Evolutionary conservation across 495 filamentous ascomycete genomes (phyloP), one percentile per base, ranked within the genome.

Genomic region (Neurospora discreta): DNA sequence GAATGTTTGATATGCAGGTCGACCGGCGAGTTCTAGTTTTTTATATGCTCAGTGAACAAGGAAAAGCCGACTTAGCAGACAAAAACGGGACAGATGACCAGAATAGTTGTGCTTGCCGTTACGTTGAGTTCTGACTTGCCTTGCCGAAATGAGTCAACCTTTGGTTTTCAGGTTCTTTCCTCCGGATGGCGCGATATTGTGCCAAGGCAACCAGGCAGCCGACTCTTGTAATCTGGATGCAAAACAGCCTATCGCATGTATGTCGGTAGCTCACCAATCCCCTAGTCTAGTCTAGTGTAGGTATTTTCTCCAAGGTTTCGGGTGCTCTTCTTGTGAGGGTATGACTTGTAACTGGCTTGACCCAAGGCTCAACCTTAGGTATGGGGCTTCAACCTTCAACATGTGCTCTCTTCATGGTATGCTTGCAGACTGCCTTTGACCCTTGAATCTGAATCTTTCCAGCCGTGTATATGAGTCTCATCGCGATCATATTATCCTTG

Each of bases 231-330:
- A 71, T 23, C 43, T 71, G 69, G n/a, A n/a, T n/a, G n/a, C n/a
- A n/a, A 71, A 71, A 71, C 69, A 70, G 69, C 23, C 26, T 39
- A 33, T 70, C 46, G 46, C 46, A 58, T 70, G 69, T 70, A 71
- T 70, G 5, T 71, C 69, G 69, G 44, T 43, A 60, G 44, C 43
- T 33, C 43, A 71, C 36, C 42, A n/a, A 71, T n/a, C 69, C 26
- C 69, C 69, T 33, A n/a, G n/a, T n/a, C n/a, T n/a, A n/a, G n/a
- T n/a, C n/a, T n/a, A n/a, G n/a, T n/a, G n/a, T n/a, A n/a, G n/a
- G n/a, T n/a, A 58, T 43, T 39, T 26, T 38, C 11, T 11, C 43
- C 52, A 60, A 18, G 52, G 52, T 13, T 60, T 26, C 26, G 52
- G 5, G 16, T 60, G 52, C 52, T 13, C 13, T 33, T 60, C 26